These are phyloP conservation scores for Suillus luteus DNA, from an alignment of 768 basidiomycete species.

Conservation along the genomic window DNA sequence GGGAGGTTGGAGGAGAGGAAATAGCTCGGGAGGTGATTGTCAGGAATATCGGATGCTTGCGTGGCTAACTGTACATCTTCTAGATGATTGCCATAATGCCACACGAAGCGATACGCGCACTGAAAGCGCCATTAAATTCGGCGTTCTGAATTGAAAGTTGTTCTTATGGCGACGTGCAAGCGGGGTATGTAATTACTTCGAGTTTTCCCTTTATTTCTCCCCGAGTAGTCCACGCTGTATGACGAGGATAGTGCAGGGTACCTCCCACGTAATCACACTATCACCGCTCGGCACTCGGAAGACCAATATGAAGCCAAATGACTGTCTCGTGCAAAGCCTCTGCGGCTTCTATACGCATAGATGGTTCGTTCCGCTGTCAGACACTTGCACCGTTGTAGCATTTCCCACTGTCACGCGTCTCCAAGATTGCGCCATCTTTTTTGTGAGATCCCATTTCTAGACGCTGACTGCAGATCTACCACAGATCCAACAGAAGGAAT, in stretches of 20 bases:
- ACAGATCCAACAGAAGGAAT: background rate
- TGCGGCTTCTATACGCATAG: constrained; percentile 22
- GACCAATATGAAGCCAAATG: constrained; percentile 59
- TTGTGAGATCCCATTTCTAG: background rate
- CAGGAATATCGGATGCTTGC: background rate
- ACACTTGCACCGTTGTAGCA: constrained; percentile 25
- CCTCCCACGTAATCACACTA: constrained; percentile 36
- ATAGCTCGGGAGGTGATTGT: constrained; percentile 56
- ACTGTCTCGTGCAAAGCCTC: constrained; percentile 39
- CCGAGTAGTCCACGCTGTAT: constrained; percentile 27
- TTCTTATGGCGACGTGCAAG: constrained; percentile 10
- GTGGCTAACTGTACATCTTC: constrained; percentile 5
- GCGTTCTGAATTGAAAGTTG: constrained; percentile 16
- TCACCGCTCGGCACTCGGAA: constrained; percentile 41
- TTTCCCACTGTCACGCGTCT: background rate
- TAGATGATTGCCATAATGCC: constrained; percentile 29
- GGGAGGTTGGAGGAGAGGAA: constrained; percentile 86
- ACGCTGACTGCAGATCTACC: background rate
- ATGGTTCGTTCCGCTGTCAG: constrained; percentile 75
- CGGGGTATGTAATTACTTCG: constrained; percentile 11
- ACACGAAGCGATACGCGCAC: constrained; percentile 27
- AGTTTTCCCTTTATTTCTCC: background rate
- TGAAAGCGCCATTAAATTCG: constrained; percentile 18
- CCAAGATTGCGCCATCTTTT: background rate
- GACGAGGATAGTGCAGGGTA: constrained; percentile 41